Evolutionary conservation across 1,284 basidiomycete species (phyloP).

Genomic region (Naganishia cerealis): DNA sequence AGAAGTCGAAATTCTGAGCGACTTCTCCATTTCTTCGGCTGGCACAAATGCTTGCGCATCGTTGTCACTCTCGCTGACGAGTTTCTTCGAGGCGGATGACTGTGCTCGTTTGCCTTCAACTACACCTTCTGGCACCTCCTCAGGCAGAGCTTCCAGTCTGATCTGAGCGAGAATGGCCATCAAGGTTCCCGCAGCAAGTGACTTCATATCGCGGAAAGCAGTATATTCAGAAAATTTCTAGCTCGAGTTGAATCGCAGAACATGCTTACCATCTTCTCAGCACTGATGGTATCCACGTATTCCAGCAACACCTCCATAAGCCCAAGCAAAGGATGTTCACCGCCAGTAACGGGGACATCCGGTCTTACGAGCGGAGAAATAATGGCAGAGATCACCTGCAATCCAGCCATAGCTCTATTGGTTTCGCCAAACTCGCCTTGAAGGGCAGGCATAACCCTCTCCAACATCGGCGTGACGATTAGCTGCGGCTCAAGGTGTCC

Average conservation of each 20-base stretch:
- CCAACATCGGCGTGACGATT: constrained; percentile 88
- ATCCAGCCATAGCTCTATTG: constrained; percentile 84
- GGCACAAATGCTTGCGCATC: background rate
- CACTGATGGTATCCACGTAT: constrained; percentile 23
- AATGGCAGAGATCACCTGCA: constrained; percentile 81
- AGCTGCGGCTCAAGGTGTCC: constrained; percentile 78
- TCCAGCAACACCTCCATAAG: constrained; percentile 12
- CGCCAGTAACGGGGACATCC: constrained; percentile 12
- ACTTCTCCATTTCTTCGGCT: constrained; percentile 45
- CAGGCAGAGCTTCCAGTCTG: constrained; percentile 32
- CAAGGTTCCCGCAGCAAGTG: constrained; percentile 54
- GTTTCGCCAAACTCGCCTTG: constrained; percentile 89
- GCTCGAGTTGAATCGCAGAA: background rate
- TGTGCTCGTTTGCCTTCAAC: constrained; percentile 19
- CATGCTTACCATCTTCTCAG: constrained; percentile 21
- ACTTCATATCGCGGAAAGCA: constrained; percentile 47
- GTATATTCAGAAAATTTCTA: background rate
- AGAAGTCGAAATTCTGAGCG: constrained; percentile 48
- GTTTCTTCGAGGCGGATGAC: constrained; percentile 6
- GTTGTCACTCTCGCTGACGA: constrained; percentile 31
- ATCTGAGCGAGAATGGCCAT: constrained; percentile 57
- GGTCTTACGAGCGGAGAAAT: constrained; percentile 72
- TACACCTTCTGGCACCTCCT: constrained; percentile 42
- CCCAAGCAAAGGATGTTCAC: constrained; percentile 27
- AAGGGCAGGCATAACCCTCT: constrained; percentile 84